These are phyloP conservation scores for Nicotiana rustica DNA, from an alignment of 305 asterid genomes.

Conservation along the genomic window DNA sequence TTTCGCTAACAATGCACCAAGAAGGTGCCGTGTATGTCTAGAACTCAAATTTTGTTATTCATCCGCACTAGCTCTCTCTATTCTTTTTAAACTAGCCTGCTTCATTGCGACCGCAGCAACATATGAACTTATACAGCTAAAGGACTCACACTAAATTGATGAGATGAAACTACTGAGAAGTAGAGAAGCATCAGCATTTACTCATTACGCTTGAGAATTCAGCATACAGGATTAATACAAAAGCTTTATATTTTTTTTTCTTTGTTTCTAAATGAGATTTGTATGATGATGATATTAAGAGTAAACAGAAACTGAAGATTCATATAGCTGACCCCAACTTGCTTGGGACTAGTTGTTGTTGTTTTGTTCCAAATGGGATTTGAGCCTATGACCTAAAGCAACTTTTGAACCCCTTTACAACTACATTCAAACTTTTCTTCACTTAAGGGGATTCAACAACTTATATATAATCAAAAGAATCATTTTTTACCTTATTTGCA, in stretches of 20 bases:
- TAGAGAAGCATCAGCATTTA: background rate
- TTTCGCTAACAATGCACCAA: background rate
- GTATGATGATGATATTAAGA: too few relatives aligned
- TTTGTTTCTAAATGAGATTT: background rate
- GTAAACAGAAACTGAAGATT: too few relatives aligned
- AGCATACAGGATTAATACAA: background rate
- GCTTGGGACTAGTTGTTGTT: too few relatives aligned
- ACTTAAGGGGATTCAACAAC: too few relatives aligned
- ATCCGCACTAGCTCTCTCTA: background rate
- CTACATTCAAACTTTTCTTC: too few relatives aligned
- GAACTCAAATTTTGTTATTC: background rate
- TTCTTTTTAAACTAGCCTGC: background rate
- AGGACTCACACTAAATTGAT: constrained; percentile 14
- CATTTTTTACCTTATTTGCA: background rate
- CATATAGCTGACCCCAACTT: too few relatives aligned
- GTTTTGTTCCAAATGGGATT: too few relatives aligned
- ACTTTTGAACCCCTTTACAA: too few relatives aligned
- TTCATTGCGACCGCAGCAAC: background rate
- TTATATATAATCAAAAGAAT: too few relatives aligned
- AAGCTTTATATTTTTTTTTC: background rate
- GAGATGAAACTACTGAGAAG: constrained; percentile 18
- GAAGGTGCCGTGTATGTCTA: background rate
- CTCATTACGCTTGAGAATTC: constrained; percentile 1
- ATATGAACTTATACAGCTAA: constrained; percentile 1
- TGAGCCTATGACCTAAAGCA: too few relatives aligned